Base-by-base conservation (phyloP, 2,329 filamentous ascomycete species). In the Fusarium sp. region DNA sequence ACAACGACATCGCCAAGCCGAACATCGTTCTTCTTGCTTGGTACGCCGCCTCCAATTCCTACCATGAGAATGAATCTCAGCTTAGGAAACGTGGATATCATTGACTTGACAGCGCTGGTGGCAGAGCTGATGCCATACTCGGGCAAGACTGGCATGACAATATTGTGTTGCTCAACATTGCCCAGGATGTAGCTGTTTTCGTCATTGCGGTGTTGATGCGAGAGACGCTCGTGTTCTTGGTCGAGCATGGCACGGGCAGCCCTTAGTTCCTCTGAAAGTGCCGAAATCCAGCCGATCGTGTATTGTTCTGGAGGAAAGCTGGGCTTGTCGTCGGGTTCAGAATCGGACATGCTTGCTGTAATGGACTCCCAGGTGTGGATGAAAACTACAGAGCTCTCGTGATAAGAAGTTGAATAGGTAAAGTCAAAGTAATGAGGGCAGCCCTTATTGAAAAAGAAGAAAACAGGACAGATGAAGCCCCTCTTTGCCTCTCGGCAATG, bases 21-120 rank as follows among this genome's bases (percentile, higher is more conserved):
- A 17, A 47, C 25, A 10, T 61, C 27, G 20, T 33, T 9, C 17
- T 17, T 25, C 12, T 12, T 12, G 20, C 58, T 61, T 6, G n/a
- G 38, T 1, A 69, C 33, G 4, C 69, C 69, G 9, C 56, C 69
- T 6, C 71, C 71, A 4, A 72, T 63, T 0, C 71, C 66, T 1
- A 70, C 69, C 60, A 73, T 27, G 7, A 72, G 12, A 0, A 56
- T 33, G 15, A 72, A 33, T 7, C 20, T 71, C 1, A 72, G 25
- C 0, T 15, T 33, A 4, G 69, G 71, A 32, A 73, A 70, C 1
- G 57, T 72, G 1, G 15, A 33, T 7, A 64, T 27, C 69, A 73
- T 65, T 2, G 3, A 33, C 2, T 30, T 15, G 0, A 61, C 69
- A 14, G 37, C 22, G 20, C 6, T 37, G 5, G 20, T 10, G 15